Base-by-base conservation (phyloP, 441 rosid species). In the Pelargonium citronellum region DNA sequence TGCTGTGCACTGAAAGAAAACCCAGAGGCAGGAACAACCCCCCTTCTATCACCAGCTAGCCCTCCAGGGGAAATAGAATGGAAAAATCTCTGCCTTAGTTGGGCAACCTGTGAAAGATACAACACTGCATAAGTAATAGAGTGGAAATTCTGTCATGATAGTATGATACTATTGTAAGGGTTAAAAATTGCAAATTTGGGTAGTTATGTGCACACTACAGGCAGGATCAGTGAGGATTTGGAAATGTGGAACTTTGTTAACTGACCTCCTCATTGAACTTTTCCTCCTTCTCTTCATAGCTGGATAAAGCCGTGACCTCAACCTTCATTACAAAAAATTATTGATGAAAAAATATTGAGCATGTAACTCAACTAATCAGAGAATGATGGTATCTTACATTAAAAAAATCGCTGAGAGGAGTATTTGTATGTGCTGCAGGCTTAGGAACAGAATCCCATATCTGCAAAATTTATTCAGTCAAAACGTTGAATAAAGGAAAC, bases 371-470 rank as follows among this genome's bases (percentile, higher is more conserved):
- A 24, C 12, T 2, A 67, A 44, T 57, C 4, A 61, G 39, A 49
- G 3, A 24, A n/a, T 39, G 20, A 70, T 34, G 47, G 69, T 30
- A 13, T 47, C 88, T 68, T 85, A 90, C 99, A 75, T 90, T 94
- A 75, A 94, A 94, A 79, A 90, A 94, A 51, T 89, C 97, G 79
- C 88, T 86, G 63, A 94, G 82, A 22, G 91, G 87, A 67, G 91
- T 85, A 67, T 78, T 72, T 76, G 83, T 84, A 77, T 84, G 89
- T 39, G 82, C 83, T 43, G 80, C 79, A 66, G 97, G 92, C 80
- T 94, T 91, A 66, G 85, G 82, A 82, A 91, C 87, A 60, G 72
- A 62, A 80, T 85, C 88, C 97, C 99, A 94, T 86, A 94, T 94
- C 97, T 91, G 87, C 86, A 84, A 34, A 24, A 73, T 73, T 70